phyloP scores from a whole-genome alignment of 2,329 filamentous ascomycete genomes.

The Ilyonectria destructans region DNA sequence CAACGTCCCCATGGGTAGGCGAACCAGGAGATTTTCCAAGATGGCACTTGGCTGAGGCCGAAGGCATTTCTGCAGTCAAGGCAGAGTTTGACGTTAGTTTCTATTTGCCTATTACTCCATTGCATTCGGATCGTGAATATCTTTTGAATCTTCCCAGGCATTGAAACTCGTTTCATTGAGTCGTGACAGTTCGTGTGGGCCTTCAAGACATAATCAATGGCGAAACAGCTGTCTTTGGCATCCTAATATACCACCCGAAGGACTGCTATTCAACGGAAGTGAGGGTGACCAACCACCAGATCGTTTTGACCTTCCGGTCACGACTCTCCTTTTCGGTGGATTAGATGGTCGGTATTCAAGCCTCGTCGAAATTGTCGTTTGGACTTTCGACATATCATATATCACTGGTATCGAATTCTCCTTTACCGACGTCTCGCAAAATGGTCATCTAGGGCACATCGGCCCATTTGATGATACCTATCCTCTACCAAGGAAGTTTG shows the following conservation, averaged over 20 bases:
- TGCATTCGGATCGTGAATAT: neutral
- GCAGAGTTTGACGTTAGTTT: slow-evolving; percentile 37
- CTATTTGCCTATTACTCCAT: neutral
- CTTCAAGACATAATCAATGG: neutral
- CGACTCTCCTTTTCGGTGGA: slow-evolving; percentile 28
- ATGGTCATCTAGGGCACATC: slow-evolving; percentile 16
- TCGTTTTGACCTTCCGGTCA: neutral
- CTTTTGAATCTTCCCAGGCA: slow-evolving; percentile 17
- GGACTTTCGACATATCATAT: slow-evolving; percentile 18
- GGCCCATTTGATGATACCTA: slow-evolving; percentile 8
- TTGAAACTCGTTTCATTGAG: slow-evolving; percentile 36
- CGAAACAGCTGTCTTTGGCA: slow-evolving; percentile 34
- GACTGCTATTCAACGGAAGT: slow-evolving; percentile 25
- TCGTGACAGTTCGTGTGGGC: neutral
- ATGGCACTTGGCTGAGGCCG: slow-evolving; percentile 24
- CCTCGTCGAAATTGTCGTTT: slow-evolving; percentile 26
- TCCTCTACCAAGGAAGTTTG: neutral
- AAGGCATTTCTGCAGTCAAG: slow-evolving; percentile 27
- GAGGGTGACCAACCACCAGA: slow-evolving; percentile 13
- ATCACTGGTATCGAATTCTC: slow-evolving; percentile 34
- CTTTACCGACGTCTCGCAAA: slow-evolving; percentile 23
- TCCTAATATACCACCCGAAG: slow-evolving; percentile 18
- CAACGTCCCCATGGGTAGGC: slow-evolving; percentile 29
- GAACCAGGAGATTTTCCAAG: slow-evolving; percentile 19
- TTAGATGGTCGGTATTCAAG: slow-evolving; percentile 13